These are phyloP conservation scores for Aureobasidium uvarum DNA, from an alignment of 2,329 filamentous ascomycete genomes.

Conservation along the genomic window DNA sequence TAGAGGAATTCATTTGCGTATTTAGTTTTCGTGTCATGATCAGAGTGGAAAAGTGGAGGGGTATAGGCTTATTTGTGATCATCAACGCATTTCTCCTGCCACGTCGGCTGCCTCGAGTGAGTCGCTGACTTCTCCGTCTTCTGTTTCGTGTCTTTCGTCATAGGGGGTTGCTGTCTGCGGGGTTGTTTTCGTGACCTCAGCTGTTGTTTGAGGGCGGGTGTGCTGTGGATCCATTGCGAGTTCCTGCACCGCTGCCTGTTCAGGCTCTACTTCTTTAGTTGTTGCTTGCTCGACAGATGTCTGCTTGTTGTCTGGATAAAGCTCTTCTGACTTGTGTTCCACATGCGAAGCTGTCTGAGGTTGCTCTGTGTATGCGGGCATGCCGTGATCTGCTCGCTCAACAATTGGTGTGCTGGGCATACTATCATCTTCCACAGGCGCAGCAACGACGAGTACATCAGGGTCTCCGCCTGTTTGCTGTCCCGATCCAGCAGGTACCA, in stretches of 20 bases:
- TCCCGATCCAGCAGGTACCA: background rate
- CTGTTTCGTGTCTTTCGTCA: constrained; percentile 15
- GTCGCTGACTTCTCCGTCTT: constrained; percentile 5
- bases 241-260: background rate
- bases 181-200: background rate
- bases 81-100: constrained; percentile 16
- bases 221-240: background rate
- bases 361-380: background rate
- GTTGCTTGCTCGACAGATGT: background rate
- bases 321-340: background rate
- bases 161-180: background rate
- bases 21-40: background rate
- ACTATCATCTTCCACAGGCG: constrained; percentile 31
- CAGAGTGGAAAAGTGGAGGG: background rate
- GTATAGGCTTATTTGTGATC: background rate
- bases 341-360: background rate
- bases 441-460: constrained; percentile 26
- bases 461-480: background rate
- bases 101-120: constrained; percentile 5
- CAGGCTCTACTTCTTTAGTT: background rate
- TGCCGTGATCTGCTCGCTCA: background rate
- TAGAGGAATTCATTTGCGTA: background rate
- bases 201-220: background rate
- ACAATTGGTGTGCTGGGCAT: constrained; percentile 32
- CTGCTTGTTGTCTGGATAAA: background rate